A percentile compares a stretch with the other conserved stretches of the same genome.
Evolutionary conservation across 805 yeast genomes (phyloP).

Genomic region (Yueomyces sp.): DNA sequence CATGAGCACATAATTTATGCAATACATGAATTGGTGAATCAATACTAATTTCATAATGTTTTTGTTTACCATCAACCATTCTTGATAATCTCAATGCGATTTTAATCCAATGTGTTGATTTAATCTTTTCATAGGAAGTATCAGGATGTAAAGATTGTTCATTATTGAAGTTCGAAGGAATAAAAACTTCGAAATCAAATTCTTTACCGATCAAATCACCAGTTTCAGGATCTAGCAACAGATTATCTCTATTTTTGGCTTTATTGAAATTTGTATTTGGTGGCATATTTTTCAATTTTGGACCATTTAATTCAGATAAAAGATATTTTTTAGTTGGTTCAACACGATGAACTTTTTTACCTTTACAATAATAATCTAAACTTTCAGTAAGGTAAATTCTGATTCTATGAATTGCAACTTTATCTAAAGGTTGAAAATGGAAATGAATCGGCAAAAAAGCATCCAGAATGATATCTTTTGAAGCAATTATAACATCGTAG

Average conservation of each 20-base stretch:
- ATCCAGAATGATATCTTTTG: constrained; percentile 74
- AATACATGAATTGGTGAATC: constrained; percentile 85
- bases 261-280: constrained; percentile 11
- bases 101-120: constrained; percentile 90
- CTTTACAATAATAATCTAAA: constrained; percentile 71
- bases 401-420: constrained; percentile 69
- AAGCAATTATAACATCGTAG: constrained; percentile 80
- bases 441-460: constrained; percentile 73
- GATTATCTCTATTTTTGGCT: constrained; percentile 26
- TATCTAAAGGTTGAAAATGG: constrained; percentile 73
- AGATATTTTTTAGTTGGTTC: constrained; percentile 76
- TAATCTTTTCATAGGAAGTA: constrained; percentile 63
- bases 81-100: constrained; percentile 67
- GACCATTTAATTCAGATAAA: constrained; percentile 67
- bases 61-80: constrained; percentile 47
- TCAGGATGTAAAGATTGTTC: constrained; percentile 64
- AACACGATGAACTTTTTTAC: constrained; percentile 74
- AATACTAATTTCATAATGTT: constrained; percentile 82
- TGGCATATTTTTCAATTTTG: constrained; percentile 27
- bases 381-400: constrained; percentile 78
- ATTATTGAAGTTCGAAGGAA: constrained; percentile 54
- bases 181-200: constrained; percentile 68
- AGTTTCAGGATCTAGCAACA: constrained; percentile 28
- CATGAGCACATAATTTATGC: constrained; percentile 64
- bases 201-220: constrained; percentile 59